Percentiles rank a stretch among this genome's conserved stretches.
phyloP scores from a whole-genome alignment of 345 rosid genomes.

The Lenwebbia sp. region DNA sequence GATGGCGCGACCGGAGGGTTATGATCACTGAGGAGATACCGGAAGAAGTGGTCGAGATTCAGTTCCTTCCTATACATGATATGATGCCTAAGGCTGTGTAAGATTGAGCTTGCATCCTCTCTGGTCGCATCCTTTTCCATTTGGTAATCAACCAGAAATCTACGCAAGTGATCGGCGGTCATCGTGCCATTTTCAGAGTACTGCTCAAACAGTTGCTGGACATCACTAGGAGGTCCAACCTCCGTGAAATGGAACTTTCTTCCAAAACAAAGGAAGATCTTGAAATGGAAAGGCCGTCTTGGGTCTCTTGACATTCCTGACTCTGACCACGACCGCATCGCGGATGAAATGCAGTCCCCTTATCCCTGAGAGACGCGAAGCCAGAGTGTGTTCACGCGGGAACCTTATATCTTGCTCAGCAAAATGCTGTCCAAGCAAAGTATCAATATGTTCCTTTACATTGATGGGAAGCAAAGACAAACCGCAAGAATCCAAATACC shows the following conservation, averaged over 20 bases:
- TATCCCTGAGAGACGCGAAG: neutral
- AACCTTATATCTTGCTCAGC: neutral
- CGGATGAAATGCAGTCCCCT: neutral
- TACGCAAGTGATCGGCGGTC: slow-evolving; percentile 19
- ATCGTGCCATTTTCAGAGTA: slow-evolving; percentile 38
- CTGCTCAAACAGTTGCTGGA: slow-evolving; percentile 12
- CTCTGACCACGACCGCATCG: neutral
- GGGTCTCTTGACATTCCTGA: neutral
- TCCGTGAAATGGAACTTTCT: slow-evolving; percentile 31
- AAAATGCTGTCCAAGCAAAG: slow-evolving; percentile 1
- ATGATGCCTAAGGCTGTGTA: slow-evolving; percentile 39
- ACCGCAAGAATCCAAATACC: neutral
- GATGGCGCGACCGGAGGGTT: slow-evolving; percentile 17
- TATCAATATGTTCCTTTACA: slow-evolving; percentile 19
- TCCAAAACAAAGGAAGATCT: slow-evolving; percentile 38
- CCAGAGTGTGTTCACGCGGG: neutral
- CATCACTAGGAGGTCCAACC: slow-evolving; percentile 31
- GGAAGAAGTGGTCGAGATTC: slow-evolving; percentile 40
- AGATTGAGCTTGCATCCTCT: slow-evolving; percentile 37
- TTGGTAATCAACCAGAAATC: slow-evolving; percentile 35
- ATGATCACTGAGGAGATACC: slow-evolving; percentile 43
- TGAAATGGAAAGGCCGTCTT: slow-evolving; percentile 23
- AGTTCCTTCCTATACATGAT: slow-evolving; percentile 38
- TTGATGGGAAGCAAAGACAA: neutral
- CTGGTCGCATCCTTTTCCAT: slow-evolving; percentile 18